Conservation (phyloP, 805 yeast species). For the Torulaspora maleeae region DNA sequence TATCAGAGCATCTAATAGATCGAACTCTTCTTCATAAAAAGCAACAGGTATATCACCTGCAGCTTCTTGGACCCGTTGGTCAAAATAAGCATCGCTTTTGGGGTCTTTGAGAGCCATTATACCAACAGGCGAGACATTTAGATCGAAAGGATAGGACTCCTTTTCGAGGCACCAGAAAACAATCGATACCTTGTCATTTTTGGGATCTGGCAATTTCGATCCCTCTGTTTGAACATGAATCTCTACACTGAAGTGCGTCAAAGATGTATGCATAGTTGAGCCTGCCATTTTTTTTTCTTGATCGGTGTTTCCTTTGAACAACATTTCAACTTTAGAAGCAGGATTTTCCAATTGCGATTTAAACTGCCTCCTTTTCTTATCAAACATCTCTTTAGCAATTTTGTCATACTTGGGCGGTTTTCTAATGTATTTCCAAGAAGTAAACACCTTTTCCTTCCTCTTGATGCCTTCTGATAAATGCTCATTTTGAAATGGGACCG, state of each 20-base stretch:
- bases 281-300: slow-evolving; percentile 29
- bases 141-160: slow-evolving; percentile 35
- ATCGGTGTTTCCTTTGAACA: slow-evolving; percentile 19
- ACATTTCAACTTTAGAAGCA: slow-evolving; percentile 36
- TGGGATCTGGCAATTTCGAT: slow-evolving; percentile 59
- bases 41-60: slow-evolving; percentile 34
- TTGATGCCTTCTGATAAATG: slow-evolving; percentile 7
- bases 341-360: slow-evolving; percentile 52
- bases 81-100: slow-evolving; percentile 4
- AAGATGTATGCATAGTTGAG: slow-evolving; percentile 41
- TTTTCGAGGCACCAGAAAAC: slow-evolving; percentile 63
- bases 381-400: slow-evolving; percentile 24
- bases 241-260: slow-evolving; percentile 64
- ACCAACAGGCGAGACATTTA: slow-evolving; percentile 39
- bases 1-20: slow-evolving; percentile 52
- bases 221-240: slow-evolving; percentile 57
- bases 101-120: slow-evolving; percentile 25
- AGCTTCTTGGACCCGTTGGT: slow-evolving; percentile 12
- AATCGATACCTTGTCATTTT: slow-evolving; percentile 49
- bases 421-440: slow-evolving; percentile 44
- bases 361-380: slow-evolving; percentile 16
- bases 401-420: slow-evolving; percentile 46
- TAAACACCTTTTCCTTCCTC: slow-evolving; percentile 6
- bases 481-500: slow-evolving; percentile 26
- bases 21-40: slow-evolving; percentile 49